Conservation (phyloP, 495 filamentous ascomycete species). For the Cladorrhinum samala region DNA sequence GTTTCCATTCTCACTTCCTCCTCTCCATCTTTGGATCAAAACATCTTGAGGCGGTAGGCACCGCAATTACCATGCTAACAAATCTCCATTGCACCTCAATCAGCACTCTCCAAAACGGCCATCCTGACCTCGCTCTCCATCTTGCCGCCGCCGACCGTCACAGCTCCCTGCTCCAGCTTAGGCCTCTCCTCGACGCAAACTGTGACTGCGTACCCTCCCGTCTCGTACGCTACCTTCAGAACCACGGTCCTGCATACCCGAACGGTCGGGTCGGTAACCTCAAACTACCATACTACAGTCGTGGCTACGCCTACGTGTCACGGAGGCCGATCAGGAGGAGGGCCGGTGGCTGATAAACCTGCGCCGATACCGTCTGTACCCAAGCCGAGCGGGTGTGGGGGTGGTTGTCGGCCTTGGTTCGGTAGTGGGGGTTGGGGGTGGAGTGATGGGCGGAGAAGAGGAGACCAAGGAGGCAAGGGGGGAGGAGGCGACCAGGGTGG, state of each 20-base stretch:
- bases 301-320: constrained; percentile 14
- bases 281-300: constrained; percentile 12
- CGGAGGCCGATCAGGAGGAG: constrained; percentile 1
- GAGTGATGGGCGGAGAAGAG: constrained; percentile 11
- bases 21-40: neutral
- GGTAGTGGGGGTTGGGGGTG: constrained; percentile 10
- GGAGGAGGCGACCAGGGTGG: constrained; percentile 5
- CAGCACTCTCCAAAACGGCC: neutral
- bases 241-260: neutral
- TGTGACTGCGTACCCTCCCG: neutral
- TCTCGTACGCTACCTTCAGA: neutral
- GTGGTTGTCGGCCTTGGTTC: constrained; percentile 23
- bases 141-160: neutral
- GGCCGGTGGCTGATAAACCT: constrained; percentile 10
- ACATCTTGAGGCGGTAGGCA: no score
- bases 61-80: no score
- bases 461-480: neutral
- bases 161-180: no score
- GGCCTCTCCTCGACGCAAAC: no score
- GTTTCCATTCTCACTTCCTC: neutral
- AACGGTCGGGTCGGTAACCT: neutral
- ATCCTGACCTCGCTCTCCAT: neutral
- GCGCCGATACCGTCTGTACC: constrained; percentile 8
- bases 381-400: constrained; percentile 13
- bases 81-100: no score